These are phyloP conservation scores for Colletotrichum lupini DNA, from an alignment of 2,329 filamentous ascomycete species.

Conservation along the genomic window DNA sequence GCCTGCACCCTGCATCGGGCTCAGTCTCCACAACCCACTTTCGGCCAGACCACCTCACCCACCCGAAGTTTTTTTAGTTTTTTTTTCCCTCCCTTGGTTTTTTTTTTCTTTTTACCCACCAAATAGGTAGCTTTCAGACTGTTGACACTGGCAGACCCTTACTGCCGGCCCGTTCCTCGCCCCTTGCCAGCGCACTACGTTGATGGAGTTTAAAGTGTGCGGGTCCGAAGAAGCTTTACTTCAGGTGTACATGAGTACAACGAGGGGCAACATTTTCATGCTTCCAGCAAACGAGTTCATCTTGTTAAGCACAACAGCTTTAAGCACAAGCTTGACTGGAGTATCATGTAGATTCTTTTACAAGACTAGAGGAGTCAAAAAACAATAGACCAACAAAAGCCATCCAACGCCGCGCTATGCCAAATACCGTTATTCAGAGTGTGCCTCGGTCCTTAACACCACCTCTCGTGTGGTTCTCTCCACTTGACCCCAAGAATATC, in stretches of 20 bases:
- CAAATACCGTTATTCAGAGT: not conserved
- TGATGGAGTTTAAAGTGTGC: not conserved
- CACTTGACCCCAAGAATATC: conserved; percentile 85
- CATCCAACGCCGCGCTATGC: conserved; percentile 22
- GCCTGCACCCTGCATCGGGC: conserved; percentile 32
- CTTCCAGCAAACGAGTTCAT: not conserved
- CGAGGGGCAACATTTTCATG: not conserved
- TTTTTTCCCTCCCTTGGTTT: not conserved
- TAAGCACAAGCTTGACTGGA: not conserved
- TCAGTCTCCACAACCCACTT: conserved; percentile 14
- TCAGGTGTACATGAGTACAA: too few relatives aligned
- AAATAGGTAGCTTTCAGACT: not conserved
- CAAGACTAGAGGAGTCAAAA: not conserved
- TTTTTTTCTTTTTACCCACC: not conserved
- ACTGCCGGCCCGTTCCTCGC: conserved; percentile 27
- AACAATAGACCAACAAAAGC: not conserved
- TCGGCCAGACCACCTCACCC: not conserved
- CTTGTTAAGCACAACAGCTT: not conserved
- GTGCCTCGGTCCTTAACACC: conserved; percentile 64
- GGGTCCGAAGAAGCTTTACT: not conserved
- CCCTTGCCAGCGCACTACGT: conserved; percentile 6
- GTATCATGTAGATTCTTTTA: not conserved
- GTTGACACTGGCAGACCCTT: conserved; percentile 29
- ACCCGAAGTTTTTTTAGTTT: not conserved
- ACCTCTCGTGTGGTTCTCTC: conserved; percentile 80